These are phyloP conservation scores for Tetrapisispora pingtungensis DNA, from an alignment of 805 yeast genomes.

Conservation along the genomic window DNA sequence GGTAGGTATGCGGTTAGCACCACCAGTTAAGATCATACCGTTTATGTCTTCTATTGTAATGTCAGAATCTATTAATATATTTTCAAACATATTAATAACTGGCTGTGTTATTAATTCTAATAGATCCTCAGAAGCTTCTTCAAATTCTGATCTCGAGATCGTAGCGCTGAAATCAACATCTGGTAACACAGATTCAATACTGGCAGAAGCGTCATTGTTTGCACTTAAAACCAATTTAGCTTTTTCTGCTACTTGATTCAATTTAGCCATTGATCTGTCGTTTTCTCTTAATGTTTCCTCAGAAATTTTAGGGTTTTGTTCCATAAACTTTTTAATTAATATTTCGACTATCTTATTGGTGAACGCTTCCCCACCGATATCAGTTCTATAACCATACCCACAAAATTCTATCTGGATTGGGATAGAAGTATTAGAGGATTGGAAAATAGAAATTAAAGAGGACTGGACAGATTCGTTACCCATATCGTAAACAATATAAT, in stretches of 20 bases:
- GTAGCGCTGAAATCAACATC: conserved; percentile 64
- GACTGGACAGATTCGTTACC: conserved; percentile 91
- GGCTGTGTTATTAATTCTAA: conserved; percentile 14
- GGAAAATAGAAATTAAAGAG: conserved; percentile 55
- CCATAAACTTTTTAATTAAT: conserved; percentile 49
- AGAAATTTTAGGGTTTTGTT: conserved; percentile 32
- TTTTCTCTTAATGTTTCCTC: conserved; percentile 34
- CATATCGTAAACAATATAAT: conserved; percentile 73
- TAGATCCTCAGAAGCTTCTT: conserved; percentile 28
- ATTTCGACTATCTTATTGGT: conserved; percentile 56
- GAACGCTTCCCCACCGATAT: conserved; percentile 66
- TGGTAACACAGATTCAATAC: conserved; percentile 62
- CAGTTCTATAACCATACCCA: conserved; percentile 57
- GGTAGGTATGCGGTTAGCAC: conserved; percentile 83
- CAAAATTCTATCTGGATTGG: conserved; percentile 47
- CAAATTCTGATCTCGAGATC: conserved; percentile 72
- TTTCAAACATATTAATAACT: conserved; percentile 30
- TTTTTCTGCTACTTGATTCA: conserved; percentile 78
- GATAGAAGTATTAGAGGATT: conserved; percentile 34
- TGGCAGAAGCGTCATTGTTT: conserved; percentile 64
- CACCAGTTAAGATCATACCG: conserved; percentile 80
- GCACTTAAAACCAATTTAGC: conserved; percentile 83
- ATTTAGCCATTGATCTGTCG: conserved; percentile 51
- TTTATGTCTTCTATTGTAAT: conserved; percentile 32
- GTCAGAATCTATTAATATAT: conserved; percentile 20